phyloP scores from a whole-genome alignment of 352 stramenopile species.

The Albugo candida region DNA sequence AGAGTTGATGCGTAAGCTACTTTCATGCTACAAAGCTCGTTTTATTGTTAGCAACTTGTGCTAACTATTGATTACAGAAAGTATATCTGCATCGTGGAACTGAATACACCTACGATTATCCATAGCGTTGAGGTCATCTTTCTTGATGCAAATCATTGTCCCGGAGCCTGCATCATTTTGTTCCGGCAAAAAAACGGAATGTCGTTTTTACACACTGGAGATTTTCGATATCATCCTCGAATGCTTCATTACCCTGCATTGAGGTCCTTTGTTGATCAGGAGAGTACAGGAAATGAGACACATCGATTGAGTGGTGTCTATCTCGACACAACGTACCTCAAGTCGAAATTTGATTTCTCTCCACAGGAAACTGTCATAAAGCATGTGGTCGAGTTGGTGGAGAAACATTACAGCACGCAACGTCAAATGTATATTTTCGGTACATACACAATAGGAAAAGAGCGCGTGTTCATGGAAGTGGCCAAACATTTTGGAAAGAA shows the following conservation, averaged over 20 bases:
- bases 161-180: conserved; percentile 88
- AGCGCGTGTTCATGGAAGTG: conserved; percentile 90
- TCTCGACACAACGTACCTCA: conserved; percentile 94
- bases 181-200: conserved; percentile 76
- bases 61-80: conserved; percentile 25
- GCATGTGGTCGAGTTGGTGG: conserved; percentile 38
- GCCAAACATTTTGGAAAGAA: conserved; percentile 52
- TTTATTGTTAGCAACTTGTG: background rate
- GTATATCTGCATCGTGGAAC: conserved; percentile 79
- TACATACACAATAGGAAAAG: conserved; percentile 94
- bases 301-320: conserved; percentile 71
- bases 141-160: conserved; percentile 94
- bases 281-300: background rate
- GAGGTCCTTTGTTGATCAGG: conserved; percentile 18
- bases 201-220: conserved; percentile 82
- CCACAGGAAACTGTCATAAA: conserved; percentile 61
- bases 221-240: conserved; percentile 58
- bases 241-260: conserved; percentile 50
- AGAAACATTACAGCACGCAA: conserved; percentile 15
- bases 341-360: conserved; percentile 87
- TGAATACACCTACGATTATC: conserved; percentile 76
- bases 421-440: conserved; percentile 88
- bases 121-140: conserved; percentile 85
- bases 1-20: conserved; percentile 26
- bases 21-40: background rate